Conservation (phyloP, 257 asterid genomes). For the Solanum corneliomulleri region DNA sequence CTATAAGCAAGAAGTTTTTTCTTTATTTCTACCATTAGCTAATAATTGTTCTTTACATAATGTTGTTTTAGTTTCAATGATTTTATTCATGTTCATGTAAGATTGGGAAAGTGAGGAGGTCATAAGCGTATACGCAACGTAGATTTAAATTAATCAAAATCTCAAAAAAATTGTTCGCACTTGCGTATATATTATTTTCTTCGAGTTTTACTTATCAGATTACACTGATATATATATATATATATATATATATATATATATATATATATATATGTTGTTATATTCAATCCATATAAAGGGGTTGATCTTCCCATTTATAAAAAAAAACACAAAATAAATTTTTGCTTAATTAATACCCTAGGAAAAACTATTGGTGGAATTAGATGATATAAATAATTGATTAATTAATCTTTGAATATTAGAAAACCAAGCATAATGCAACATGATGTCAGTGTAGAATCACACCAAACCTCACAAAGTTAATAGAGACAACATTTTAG, state of each 20-base stretch:
- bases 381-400: neutral
- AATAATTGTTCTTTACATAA: neutral
- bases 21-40: neutral
- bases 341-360: neutral
- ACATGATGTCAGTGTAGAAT: conserved; percentile 1
- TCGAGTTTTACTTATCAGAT: neutral
- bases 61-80: neutral
- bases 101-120: neutral
- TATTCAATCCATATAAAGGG: neutral
- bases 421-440: neutral
- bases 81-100: neutral
- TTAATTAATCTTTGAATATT: neutral
- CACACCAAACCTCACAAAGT: neutral
- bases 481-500: conserved; percentile 1
- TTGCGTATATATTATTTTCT: neutral
- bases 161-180: accelerated
- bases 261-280: no score
- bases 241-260: no score
- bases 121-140: accelerated
- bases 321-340: neutral
- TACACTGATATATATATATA: no score
- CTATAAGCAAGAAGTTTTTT: neutral
- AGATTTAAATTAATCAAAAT: neutral
- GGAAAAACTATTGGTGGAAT: neutral
- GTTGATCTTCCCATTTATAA: neutral